Base-by-base conservation (phyloP, 768 basidiomycete genomes). In the Amanita thiersii region DNA sequence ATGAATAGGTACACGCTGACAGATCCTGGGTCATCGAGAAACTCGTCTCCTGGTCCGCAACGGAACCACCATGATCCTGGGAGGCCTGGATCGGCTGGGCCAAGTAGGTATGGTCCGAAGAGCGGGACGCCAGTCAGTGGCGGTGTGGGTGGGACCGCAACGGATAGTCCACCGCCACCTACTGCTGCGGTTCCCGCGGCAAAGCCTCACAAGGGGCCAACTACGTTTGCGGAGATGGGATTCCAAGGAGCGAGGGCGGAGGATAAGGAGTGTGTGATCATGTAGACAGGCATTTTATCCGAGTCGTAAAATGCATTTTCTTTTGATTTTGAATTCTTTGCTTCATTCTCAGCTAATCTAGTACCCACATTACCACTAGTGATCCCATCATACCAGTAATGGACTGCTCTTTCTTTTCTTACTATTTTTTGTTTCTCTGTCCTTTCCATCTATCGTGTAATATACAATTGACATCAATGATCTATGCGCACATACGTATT, bases 211-310 rank as follows among this genome's bases (percentile, higher is more conserved):
- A 60, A 60, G 43, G 58, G 79, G 1, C 75, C 86, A 1, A 70
- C 81, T 53, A 92, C 90, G 32, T 93, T 96, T 63, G 86, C 82
- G 15, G 91, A 94, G 68, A 92, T 96, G 91, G 92, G 92, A 0
- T 83, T 91, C 54, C 75, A 80, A 23, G 81, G 82, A 9, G 75
- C 71, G 19, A 86, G 84, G 53, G 73, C 77, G 32, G 79, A 90
- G 53, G 76, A 86, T 4, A 81, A 90, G 60, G 82, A 88, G 0
- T 94, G 91, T 66, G 63, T 86, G 24, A 73, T 96, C 49, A 93
- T 96, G 90, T 96, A 43, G 42, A 25, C n/a, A 31, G n/a, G n/a
- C n/a, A n/a, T n/a, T n/a, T 18, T 39, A 15, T 7, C 8, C 18
- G 5, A n/a, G n/a, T n/a, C n/a, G n/a, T 19, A 24, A 38, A 23